phyloP scores from a whole-genome alignment of 1,284 basidiomycete species.

The Paramarasmius palmivorus region DNA sequence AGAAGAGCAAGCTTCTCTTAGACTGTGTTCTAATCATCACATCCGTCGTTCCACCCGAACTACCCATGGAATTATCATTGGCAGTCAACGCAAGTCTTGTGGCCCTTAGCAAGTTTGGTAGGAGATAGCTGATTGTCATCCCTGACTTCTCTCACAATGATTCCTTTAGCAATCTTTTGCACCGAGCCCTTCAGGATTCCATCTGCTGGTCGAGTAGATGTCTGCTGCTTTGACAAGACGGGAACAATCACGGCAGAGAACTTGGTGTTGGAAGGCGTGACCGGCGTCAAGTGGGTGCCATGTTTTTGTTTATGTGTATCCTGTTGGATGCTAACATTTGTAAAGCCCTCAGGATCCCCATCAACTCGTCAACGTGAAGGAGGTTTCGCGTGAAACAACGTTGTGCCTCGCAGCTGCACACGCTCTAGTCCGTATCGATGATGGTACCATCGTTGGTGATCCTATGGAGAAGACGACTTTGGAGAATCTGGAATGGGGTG shows the following conservation, averaged over 20 bases:
- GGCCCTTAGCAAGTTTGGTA: slow-evolving; percentile 89
- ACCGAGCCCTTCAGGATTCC: slow-evolving; percentile 98
- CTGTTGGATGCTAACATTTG: no score
- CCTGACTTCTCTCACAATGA: neutral
- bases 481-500: slow-evolving; percentile 88
- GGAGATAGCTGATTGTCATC: slow-evolving; percentile 16
- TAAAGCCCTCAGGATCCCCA: slow-evolving; percentile 56
- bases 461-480: slow-evolving; percentile 99
- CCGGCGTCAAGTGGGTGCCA: slow-evolving; percentile 74
- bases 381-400: slow-evolving; percentile 78
- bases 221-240: slow-evolving; percentile 98
- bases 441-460: slow-evolving; percentile 93
- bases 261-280: slow-evolving; percentile 91
- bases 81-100: slow-evolving; percentile 95
- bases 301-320: no score
- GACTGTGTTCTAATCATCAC: slow-evolving; percentile 96
- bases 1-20: slow-evolving; percentile 89
- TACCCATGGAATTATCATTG: slow-evolving; percentile 94
- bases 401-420: slow-evolving; percentile 93
- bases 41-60: slow-evolving; percentile 92
- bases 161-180: slow-evolving; percentile 83
- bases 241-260: slow-evolving; percentile 96
- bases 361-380: slow-evolving; percentile 78
- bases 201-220: slow-evolving; percentile 89
- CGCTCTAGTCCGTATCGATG: slow-evolving; percentile 90